Base-by-base conservation (phyloP, 352 stramenopile species). In the Globisporangium paroecandrum region DNA sequence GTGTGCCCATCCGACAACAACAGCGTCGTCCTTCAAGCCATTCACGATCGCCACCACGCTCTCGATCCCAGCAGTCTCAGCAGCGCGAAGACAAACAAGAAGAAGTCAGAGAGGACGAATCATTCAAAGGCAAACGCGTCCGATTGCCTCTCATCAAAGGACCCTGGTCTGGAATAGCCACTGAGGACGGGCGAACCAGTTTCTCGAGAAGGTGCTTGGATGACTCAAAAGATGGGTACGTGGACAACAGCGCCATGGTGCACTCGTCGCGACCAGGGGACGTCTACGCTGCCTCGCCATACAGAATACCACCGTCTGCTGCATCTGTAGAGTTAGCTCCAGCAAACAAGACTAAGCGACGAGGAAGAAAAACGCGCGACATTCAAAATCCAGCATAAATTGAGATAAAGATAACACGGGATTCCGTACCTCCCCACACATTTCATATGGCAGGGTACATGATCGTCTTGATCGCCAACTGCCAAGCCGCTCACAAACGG, bases 221-320 rank as follows among this genome's bases (percentile, higher is more conserved):
- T 46, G 47, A 69, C 25, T 62, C 32, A 27, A 55, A 65, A n/a
- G 43, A 51, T 0, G 41, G 41, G 2, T 25, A 67, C 43, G 41
- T 64, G 38, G 12, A 65, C 58, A 22, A 69, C 29, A n/a, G 58
- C 69, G 18, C 38, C 55, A 24, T 59, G 46, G 10, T 66, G n/a
- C 25, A 65, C 55, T 32, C 46, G 56, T 61, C 65, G 2, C 58
- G 38, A 2, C 59, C 59, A 18, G 58, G 43, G 9, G 61, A 49
- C 49, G 72, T 77, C 13, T 75, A 77, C 41, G 49, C 47, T 4
- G 38, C 43, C 13, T 73, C 69, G 20, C 72, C 65, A 2, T 77
- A 73, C 34, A 54, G 69, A 41, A 73, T 75, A 61, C 53, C 68
- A 8, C 32, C 71, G 8, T 12, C 64, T 10, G 56, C 66, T 4